Evolutionary conservation across 2,329 filamentous ascomycete genomes (phyloP).

Genomic region (Mollisiaceae sp.): DNA sequence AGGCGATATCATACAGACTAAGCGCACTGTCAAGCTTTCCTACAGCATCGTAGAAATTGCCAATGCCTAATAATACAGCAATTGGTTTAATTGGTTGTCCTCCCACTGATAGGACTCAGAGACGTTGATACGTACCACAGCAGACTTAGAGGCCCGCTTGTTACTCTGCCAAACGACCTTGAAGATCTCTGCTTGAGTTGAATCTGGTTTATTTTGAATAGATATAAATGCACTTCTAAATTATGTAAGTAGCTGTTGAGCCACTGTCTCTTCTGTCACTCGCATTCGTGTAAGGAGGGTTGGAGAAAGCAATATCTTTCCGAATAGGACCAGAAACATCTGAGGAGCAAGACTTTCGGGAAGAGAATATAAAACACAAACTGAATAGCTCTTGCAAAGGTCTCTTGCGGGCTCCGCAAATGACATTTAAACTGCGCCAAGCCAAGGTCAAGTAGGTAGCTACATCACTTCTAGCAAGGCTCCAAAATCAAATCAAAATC

Average conservation of each 20-base stretch:
- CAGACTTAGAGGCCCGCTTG: slow-evolving; percentile 17
- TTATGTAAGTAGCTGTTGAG: slow-evolving; percentile 13
- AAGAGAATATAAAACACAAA: slow-evolving; percentile 24
- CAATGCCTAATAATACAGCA: background rate
- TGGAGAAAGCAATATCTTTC: slow-evolving; percentile 16
- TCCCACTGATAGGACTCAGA: slow-evolving; percentile 17
- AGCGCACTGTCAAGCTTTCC: background rate
- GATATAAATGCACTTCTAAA: slow-evolving; percentile 20
- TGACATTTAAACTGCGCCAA: background rate
- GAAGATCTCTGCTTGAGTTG: slow-evolving; percentile 18
- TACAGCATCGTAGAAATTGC: background rate
- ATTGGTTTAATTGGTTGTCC: slow-evolving; percentile 28
- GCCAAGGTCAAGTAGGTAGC: slow-evolving; percentile 24
- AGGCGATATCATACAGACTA: background rate
- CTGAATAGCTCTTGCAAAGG: slow-evolving; percentile 32
- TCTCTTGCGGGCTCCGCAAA: slow-evolving; percentile 23
- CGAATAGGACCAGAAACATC: slow-evolving; percentile 5
- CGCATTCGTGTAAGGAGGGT: slow-evolving; percentile 18
- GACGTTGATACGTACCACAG: slow-evolving; percentile 21
- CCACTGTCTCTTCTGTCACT: slow-evolving; percentile 19
- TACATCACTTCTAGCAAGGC: too few species aligned
- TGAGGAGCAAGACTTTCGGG: slow-evolving; percentile 15
- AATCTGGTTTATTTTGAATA: slow-evolving; percentile 22
- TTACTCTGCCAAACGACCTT: slow-evolving; percentile 14
- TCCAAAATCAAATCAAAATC: too few species aligned